phyloP scores from a whole-genome alignment of 2,329 filamentous ascomycete genomes.

The Lojkania enalia region DNA sequence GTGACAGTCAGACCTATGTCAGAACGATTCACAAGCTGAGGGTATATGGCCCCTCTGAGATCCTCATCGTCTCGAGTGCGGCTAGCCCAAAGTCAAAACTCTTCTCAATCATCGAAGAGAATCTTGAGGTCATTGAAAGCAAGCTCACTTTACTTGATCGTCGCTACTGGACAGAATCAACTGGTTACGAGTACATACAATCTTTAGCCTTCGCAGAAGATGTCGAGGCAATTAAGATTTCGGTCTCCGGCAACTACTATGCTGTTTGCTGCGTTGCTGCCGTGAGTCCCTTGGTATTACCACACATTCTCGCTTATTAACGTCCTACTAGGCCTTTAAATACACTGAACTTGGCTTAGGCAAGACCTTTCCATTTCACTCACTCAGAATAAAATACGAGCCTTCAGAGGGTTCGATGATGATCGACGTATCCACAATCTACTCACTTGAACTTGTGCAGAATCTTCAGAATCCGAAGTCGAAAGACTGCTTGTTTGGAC shows the following conservation, averaged over 20 bases:
- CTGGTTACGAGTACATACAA: conserved; percentile 76
- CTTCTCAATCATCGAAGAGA: conserved; percentile 72
- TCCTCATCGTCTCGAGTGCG: conserved; percentile 76
- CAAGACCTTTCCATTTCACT: conserved; percentile 73
- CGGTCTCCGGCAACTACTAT: conserved; percentile 81
- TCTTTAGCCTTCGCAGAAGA: conserved; percentile 80
- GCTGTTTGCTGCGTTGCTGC: conserved; percentile 84
- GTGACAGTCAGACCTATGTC: conserved; percentile 89
- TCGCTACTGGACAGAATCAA: conserved; percentile 79
- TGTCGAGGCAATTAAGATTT: conserved; percentile 76
- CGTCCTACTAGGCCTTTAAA: conserved; percentile 66
- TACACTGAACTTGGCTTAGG: conserved; percentile 74
- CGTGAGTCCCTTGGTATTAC: conserved; percentile 66
- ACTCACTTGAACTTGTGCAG: conserved; percentile 85
- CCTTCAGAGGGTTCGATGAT: conserved; percentile 93
- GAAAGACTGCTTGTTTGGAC: conserved; percentile 78
- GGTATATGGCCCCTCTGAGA: conserved; percentile 76
- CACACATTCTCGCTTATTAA: neutral
- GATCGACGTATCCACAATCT: conserved; percentile 87
- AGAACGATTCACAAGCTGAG: conserved; percentile 84
- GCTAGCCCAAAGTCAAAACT: conserved; percentile 73
- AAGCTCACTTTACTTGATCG: conserved; percentile 69
- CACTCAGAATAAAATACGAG: conserved; percentile 82
- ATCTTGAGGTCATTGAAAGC: conserved; percentile 62
- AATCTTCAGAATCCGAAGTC: conserved; percentile 79